These are phyloP conservation scores for Juncus inflexus DNA, from an alignment of 176 grass and related monocot species.

Conservation along the genomic window DNA sequence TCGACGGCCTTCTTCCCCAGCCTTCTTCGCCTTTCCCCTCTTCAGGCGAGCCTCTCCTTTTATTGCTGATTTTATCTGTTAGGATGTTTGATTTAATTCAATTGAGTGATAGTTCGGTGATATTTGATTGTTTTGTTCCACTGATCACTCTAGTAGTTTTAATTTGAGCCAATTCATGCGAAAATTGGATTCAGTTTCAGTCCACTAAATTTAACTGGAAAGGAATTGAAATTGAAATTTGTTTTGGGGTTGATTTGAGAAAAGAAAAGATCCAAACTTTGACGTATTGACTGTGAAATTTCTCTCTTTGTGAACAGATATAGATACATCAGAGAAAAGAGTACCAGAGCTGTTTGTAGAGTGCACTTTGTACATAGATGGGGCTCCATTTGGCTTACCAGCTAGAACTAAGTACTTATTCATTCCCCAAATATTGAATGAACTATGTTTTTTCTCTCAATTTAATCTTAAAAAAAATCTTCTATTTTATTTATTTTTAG, in stretches of 20 bases:
- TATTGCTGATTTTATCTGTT: background rate
- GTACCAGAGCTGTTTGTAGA: conserved; percentile 74
- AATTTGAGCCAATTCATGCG: background rate
- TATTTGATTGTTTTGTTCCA: background rate
- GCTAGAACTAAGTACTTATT: conserved; percentile 58
- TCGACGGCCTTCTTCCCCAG: conserved; percentile 39
- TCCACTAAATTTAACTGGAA: background rate
- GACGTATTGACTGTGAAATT: background rate
- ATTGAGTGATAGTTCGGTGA: background rate
- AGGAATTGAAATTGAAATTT: background rate
- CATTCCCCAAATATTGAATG: background rate
- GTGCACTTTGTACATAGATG: conserved; percentile 69
- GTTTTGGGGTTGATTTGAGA: too few species aligned
- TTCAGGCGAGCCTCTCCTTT: conserved; percentile 13
- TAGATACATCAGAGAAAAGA: conserved; percentile 29
- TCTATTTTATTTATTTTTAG: conserved; percentile 22
- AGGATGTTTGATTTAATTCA: background rate
- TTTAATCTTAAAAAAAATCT: background rate
- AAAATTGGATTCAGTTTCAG: background rate
- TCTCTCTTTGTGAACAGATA: conserved; percentile 9
- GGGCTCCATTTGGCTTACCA: conserved; percentile 67
- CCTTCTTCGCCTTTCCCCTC: conserved; percentile 24
- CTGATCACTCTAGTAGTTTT: background rate
- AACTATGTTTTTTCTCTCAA: background rate
- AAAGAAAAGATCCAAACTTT: background rate